These are phyloP conservation scores for Phanerochaete sordida DNA, from an alignment of 768 basidiomycete genomes.

Conservation along the genomic window DNA sequence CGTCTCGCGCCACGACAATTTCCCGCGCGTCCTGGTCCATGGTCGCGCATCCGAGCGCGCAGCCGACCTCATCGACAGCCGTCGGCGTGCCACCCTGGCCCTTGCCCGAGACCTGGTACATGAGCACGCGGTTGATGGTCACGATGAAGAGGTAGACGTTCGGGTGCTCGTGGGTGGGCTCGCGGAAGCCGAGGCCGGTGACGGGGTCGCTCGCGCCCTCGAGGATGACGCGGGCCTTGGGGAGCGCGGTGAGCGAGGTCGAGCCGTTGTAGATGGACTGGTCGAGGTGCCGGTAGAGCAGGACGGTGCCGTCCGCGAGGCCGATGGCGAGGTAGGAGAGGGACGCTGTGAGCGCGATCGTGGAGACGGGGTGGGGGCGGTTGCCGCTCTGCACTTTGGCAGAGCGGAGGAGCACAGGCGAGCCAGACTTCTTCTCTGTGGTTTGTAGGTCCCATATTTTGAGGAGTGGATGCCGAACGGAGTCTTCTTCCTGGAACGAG, in stretches of 20 bases:
- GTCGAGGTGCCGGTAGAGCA: conserved; percentile 87
- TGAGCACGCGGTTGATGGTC: conserved; percentile 80
- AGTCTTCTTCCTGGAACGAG: conserved; percentile 69
- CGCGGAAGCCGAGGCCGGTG: conserved; percentile 87
- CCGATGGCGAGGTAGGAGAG: conserved; percentile 88
- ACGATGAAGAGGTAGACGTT: conserved; percentile 73
- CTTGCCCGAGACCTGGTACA: conserved; percentile 70
- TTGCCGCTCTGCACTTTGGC: conserved; percentile 73
- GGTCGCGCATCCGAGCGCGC: conserved; percentile 77
- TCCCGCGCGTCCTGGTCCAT: conserved; percentile 72
- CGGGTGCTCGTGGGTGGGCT: conserved; percentile 39
- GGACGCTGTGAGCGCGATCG: conserved; percentile 72
- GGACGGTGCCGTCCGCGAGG: conserved; percentile 90
- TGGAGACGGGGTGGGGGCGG: conserved; percentile 80
- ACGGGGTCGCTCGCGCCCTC: conserved; percentile 87
- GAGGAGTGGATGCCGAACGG: conserved; percentile 60
- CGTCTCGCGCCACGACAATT: conserved; percentile 85
- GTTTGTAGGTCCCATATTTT: conserved; percentile 89
- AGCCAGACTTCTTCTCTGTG: conserved; percentile 58
- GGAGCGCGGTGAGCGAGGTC: conserved; percentile 66
- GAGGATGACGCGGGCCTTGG: conserved; percentile 81
- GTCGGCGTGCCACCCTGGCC: conserved; percentile 62
- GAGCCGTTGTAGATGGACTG: conserved; percentile 76
- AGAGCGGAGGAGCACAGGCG: conserved; percentile 66
- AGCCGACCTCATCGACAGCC: conserved; percentile 84